Base-by-base conservation (phyloP, 2,329 filamentous ascomycete species). In the Penicillium sp. region DNA sequence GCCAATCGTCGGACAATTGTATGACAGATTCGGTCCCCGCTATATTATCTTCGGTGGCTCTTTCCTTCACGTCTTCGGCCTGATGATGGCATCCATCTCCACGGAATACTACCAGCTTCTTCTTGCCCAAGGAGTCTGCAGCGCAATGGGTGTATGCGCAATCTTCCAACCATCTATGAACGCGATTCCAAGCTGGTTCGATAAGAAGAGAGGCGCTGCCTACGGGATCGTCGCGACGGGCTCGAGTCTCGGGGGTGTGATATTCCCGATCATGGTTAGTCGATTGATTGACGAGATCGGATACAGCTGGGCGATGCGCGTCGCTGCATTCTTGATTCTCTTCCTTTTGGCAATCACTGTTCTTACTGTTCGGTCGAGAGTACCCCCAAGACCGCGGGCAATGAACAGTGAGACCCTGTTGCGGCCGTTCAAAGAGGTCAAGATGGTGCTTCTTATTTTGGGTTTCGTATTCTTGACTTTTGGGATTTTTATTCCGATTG, bases 211-310 rank as follows among this genome's bases (percentile, higher is more conserved):
- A 21, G 82, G 79, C 21, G 69, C 79, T 31, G 83, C 82, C 14
- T 78, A 82, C 14, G 83, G 82, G 11, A 75, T 85, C 61, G 75
- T 80, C 61, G 77, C 80, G 2, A 53, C 52, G 5, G 83, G 84
- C 3, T 82, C 80, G 1, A 82, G 79, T 1, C 59, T 85, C 3
- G 83, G 83, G 5, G 83, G 83, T 9, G 81, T 87, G 16, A 78
- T 86, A 29, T 80, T 86, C 33, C 85, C 85, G 0, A 85, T 87
- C 64, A 84, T 87, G 79, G 77, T 86, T n/a, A 72, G 78, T 2
- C 78, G 78, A 31, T 71, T 87, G 35, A 80, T 87, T 29, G 72
- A 73, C 0, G 46, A 75, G 41, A 72, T 85, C 52, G 81, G 84
- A 47, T 82, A 83, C 67, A 68, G 73, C 21, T 87, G 83, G 85